These are phyloP conservation scores for Talaromyces proteolyticus DNA, from an alignment of 495 filamentous ascomycete species.

Conservation along the genomic window DNA sequence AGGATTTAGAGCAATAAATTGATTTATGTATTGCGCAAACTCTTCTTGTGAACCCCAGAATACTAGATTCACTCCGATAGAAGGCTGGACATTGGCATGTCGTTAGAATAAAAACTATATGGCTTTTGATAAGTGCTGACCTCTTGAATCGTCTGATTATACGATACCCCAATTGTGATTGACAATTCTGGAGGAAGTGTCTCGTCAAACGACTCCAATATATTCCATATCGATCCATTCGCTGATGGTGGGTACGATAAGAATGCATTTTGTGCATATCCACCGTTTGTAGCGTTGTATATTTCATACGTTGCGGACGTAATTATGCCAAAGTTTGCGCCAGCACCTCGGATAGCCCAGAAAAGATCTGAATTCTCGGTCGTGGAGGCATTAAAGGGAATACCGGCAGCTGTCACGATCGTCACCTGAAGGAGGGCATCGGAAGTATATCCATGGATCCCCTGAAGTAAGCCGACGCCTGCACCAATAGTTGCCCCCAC, in stretches of 20 bases:
- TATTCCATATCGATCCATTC: slow-evolving; percentile 15
- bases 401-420: slow-evolving; percentile 24
- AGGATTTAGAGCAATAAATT: slow-evolving; percentile 15
- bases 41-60: slow-evolving; percentile 15
- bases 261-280: slow-evolving; percentile 20
- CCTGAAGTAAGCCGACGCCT: slow-evolving; percentile 27
- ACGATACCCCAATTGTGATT: slow-evolving; percentile 4
- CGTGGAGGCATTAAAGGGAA: slow-evolving; percentile 22
- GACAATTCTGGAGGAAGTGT: slow-evolving; percentile 15
- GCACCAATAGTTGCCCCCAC: slow-evolving; percentile 32
- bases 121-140: slow-evolving; percentile 10
- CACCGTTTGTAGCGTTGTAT: slow-evolving; percentile 17
- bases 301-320: slow-evolving; percentile 28
- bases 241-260: slow-evolving; percentile 13
- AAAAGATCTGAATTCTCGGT: slow-evolving; percentile 36
- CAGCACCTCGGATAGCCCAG: slow-evolving; percentile 23
- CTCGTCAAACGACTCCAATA: slow-evolving; percentile 17
- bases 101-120: too few relatives aligned
- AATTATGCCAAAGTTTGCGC: slow-evolving; percentile 45
- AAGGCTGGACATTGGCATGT: slow-evolving; percentile 10
- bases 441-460: slow-evolving; percentile 25
- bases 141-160: slow-evolving; percentile 1
- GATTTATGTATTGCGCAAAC: slow-evolving; percentile 11
- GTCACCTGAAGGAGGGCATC: slow-evolving; percentile 25
- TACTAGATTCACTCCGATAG: slow-evolving; percentile 12